These are phyloP conservation scores for Phaeosphaeriaceae sp. DNA, from an alignment of 2,329 filamentous ascomycete genomes.

Conservation along the genomic window DNA sequence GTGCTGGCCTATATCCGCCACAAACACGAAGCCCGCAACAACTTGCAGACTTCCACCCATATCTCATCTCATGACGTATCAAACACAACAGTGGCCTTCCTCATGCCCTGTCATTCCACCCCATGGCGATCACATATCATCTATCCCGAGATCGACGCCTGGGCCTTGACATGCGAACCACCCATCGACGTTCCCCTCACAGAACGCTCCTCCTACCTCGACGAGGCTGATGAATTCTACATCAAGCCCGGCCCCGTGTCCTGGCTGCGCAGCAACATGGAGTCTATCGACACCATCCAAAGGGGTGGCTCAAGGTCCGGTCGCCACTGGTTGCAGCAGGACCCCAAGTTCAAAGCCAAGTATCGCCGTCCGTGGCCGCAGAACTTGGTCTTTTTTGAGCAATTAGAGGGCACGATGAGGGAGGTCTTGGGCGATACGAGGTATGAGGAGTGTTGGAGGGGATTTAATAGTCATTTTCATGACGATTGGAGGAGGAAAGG, in stretches of 20 bases:
- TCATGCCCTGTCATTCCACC: constrained; percentile 95
- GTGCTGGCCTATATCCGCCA: constrained; percentile 78
- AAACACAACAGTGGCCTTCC: constrained; percentile 70
- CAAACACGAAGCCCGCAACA: constrained; percentile 65
- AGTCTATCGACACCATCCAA: constrained; percentile 30
- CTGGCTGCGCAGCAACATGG: constrained; percentile 55
- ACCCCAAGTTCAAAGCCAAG: constrained; percentile 26
- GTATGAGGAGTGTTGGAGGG: constrained; percentile 66
- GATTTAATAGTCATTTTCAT: constrained; percentile 68
- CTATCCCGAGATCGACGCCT: constrained; percentile 75
- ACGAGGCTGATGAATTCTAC: constrained; percentile 94
- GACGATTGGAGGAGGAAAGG: constrained; percentile 67
- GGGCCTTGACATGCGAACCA: constrained; percentile 89
- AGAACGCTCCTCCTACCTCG: constrained; percentile 74
- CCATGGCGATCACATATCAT: constrained; percentile 92
- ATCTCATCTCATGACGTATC: constrained; percentile 7
- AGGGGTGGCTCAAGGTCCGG: constrained; percentile 24
- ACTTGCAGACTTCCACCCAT: constrained; percentile 51
- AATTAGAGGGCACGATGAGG: constrained; percentile 60
- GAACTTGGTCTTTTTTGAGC: constrained; percentile 63
- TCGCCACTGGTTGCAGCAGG: constrained; percentile 31
- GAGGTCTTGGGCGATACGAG: constrained; percentile 51
- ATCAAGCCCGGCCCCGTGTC: constrained; percentile 57
- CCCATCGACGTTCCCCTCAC: constrained; percentile 71
- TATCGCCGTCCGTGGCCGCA: constrained; percentile 50